Evolutionary conservation across 2,329 filamentous ascomycete species (phyloP), one percentile per base, ranked within the genome.

Genomic region (Neospermospora avenae): DNA sequence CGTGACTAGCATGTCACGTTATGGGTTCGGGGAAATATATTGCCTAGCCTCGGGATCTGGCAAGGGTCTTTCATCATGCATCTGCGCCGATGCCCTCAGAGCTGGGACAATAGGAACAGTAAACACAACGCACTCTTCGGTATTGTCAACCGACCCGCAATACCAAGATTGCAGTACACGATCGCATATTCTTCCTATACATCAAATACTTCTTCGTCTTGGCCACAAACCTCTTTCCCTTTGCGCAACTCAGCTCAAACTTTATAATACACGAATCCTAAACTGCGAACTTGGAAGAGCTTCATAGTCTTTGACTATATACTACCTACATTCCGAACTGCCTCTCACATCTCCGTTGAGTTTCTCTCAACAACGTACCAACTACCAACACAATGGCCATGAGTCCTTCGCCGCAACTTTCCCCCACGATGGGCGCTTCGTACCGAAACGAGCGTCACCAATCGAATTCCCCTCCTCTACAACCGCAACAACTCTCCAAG

Each of bases 401-500:
- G 64, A 73, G 69, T 66, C 66, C 66, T 28, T 71, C 71, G 25
- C 71, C 70, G 31, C 68, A 68, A 56, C 57, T 62, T 14, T 71
- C 70, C 18, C 70, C 71, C 52, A 56, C 63, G 20, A 67, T 69
- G 60, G 65, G 65, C 31, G 59, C 53, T n/a, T 61, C 63, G 8
- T 64, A 68, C 49, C 63, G 63, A 62, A 58, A 63, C 55, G 68
- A 71, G 24, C 62, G 67, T 58, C 67, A 68, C 41, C 67, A 66
- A 14, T 70, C 71, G n/a, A 69, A 70, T 54, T 70, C 70, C 45
- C 70, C 71, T 28, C 68, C 68, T 58, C 64, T 62, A 37, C 70
- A 67, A 45, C 67, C 63, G 22, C 70, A 70, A 48, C 68, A 70
- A 51, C 66, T 70, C 25, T 93, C 91, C 42, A 97, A 97, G 79